Evolutionary conservation across 2,329 filamentous ascomycete genomes (phyloP), one percentile per base, ranked within the genome.

Genomic region (Fusarium vanettenii): DNA sequence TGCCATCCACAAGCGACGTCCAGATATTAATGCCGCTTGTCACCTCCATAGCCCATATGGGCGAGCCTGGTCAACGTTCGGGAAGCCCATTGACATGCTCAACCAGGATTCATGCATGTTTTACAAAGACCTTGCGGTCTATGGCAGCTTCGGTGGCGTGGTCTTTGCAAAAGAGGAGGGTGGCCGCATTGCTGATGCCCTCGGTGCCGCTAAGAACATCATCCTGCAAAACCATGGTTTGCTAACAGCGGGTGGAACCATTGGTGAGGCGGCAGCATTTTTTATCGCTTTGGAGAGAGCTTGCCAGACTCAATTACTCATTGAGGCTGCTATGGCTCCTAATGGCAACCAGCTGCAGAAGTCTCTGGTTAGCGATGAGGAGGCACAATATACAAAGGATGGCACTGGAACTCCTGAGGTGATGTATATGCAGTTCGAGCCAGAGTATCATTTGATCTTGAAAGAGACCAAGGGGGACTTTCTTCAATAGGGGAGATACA

Each of bases 151-250:
- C 72, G 85, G 84, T 5, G 85, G 85, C 13, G 84, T 86, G 16
- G 85, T 86, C 0, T 80, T 92, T 87, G 77, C 90, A 87, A 72
- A 89, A 83, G 79, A 93, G 64, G 92, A 94, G 79, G 92, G 92
- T 1, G 82, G 86, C 62, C 84, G 87, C n/a, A 88, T 94, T 67
- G 92, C 92, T 0, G 84, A 85, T n/a, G 88, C 92, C 1, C 83
- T 94, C 2, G 92, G 92, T 0, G 66, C 73, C 1, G 81, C 84
- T 0, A 89, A 88, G 80, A 91, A 87, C n/a, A 84, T 91, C 74
- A 92, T 94, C 60, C 80, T 94, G 45, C 86, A 91, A 75, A 94
- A 94, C 79, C 92, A 94, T 78, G 93, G 92, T 0, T 82, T 94
- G 6, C 80, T 94, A 43, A 93, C 92, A 0, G 90, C 92, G 0